Evolutionary conservation across 1,284 basidiomycete species (phyloP).

Genomic region (Microbotryum violaceum): DNA sequence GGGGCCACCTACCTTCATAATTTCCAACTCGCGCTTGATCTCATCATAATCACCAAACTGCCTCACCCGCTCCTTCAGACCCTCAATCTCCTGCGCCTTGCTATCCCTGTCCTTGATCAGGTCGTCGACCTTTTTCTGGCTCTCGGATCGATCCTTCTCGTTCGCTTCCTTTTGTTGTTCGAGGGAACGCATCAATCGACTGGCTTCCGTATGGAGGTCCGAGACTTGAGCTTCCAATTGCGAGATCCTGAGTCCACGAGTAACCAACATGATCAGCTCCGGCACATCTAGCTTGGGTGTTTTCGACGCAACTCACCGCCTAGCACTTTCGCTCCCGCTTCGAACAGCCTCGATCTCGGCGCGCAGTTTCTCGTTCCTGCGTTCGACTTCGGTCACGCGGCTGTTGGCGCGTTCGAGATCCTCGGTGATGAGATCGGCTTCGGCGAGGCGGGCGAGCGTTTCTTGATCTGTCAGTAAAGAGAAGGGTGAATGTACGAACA

Average conservation of each 20-base stretch:
- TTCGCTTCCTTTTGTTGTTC: conserved; percentile 60
- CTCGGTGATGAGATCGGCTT: conserved; percentile 83
- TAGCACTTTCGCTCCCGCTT: conserved; percentile 66
- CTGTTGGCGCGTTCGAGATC: conserved; percentile 89
- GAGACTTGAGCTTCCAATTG: conserved; percentile 61
- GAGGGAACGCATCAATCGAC: conserved; percentile 58
- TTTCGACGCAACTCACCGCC: conserved; percentile 50
- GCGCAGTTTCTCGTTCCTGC: conserved; percentile 84
- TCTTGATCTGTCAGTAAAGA: conserved; percentile 64
- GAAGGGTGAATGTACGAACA: neutral
- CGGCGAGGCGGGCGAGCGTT: conserved; percentile 73
- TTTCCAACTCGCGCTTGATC: conserved; percentile 88
- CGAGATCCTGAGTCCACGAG: conserved; percentile 51
- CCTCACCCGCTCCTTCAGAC: conserved; percentile 58
- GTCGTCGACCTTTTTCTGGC: conserved; percentile 39
- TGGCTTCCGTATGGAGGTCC: conserved; percentile 65
- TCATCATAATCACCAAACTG: conserved; percentile 83
- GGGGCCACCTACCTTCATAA: conserved; percentile 70
- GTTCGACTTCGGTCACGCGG: conserved; percentile 81
- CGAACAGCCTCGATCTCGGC: conserved; percentile 85
- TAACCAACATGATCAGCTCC: neutral
- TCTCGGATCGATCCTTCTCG: conserved; percentile 41
- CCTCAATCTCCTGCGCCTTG: conserved; percentile 53
- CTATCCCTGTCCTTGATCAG: conserved; percentile 52
- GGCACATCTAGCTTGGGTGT: neutral